Base-by-base conservation (phyloP, 805 yeast genomes). In the Wickerhamiella galacta region DNA sequence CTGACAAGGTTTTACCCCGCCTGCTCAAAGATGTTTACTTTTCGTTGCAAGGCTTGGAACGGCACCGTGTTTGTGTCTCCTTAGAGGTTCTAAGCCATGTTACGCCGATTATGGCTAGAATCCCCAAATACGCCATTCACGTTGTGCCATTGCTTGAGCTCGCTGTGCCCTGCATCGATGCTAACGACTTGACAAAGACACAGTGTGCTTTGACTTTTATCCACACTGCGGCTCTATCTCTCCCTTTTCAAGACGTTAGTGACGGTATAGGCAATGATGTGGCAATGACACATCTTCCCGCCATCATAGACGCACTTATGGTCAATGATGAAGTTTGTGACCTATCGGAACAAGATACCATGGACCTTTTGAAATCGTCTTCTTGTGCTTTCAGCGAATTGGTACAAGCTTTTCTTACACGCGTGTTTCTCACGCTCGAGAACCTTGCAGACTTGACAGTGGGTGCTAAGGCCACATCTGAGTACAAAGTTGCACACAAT, bases 151-250 rank as follows among this genome's bases (percentile, higher is more conserved):
- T 90, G 11, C 50, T 85, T 25, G 68, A 73, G 18, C 62, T 81
- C 52, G 58, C 75, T 2, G 51, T 83, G 6, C 79, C 83, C 0
- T 94, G 90, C 20, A 72, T 90, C 19, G 96, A 90, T 49, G 69
- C 85, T 1, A 90, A 85, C 49, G 98, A 90, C 52, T 63, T 82
- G 31, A 63, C 61, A 10, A 70, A 85, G 48, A 75, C 94, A 0
- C 61, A 72, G 11, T 65, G 70, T 32, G 67, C 93, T 0, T 55
- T 85, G 25, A 68, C 73, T 37, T 64, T 78, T 14, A 65, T 90
- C 35, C 75, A 80, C 8, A 62, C 80, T 0, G 67, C 75, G 16
- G 74, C 82, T 1, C 61, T 76, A 5, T 75, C 73, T 35, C 68
- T 78, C 2, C 95, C 95, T 1, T 62, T 83, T 39, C 58, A 60